Evolutionary conservation across 1,284 basidiomycete species (phyloP).

Genomic region (Neonothopanus nambi): DNA sequence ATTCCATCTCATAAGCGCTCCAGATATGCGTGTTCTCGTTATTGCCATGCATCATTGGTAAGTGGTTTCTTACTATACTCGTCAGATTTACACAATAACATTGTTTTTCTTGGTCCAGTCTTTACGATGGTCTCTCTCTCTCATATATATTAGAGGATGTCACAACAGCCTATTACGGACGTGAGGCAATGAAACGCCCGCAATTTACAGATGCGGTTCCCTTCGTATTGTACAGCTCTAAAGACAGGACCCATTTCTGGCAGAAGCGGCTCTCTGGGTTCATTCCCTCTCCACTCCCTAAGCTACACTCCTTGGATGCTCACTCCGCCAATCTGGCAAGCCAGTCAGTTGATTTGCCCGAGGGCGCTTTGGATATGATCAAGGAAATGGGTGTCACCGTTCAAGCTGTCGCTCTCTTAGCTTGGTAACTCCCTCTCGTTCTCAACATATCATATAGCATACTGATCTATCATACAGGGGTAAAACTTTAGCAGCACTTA

Average conservation of each 20-base stretch:
- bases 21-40: constrained; percentile 12
- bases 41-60: constrained; percentile 15
- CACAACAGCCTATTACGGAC: constrained; percentile 1
- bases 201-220: constrained; percentile 13
- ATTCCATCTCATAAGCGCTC: constrained; percentile 11
- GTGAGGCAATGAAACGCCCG: constrained; percentile 1
- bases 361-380: constrained; percentile 1
- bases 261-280: constrained; percentile 5
- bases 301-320: neutral
- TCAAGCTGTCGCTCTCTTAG: constrained; percentile 10
- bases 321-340: constrained; percentile 3
- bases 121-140: constrained; percentile 16
- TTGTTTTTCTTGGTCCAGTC: neutral
- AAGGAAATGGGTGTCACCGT: constrained; percentile 15
- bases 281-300: constrained; percentile 2
- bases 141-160: constrained; percentile 15
- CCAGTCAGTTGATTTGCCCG: neutral
- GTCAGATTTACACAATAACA: neutral
- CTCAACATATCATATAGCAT: neutral
- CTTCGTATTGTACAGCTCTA: constrained; percentile 12
- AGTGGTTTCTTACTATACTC: neutral
- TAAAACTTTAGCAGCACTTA: constrained; percentile 11
- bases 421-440: constrained; percentile 5
- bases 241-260: constrained; percentile 11
- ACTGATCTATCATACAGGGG: constrained; percentile 6